phyloP scores from a whole-genome alignment of 768 basidiomycete species.

The Cystofilobasidium macerans region DNA sequence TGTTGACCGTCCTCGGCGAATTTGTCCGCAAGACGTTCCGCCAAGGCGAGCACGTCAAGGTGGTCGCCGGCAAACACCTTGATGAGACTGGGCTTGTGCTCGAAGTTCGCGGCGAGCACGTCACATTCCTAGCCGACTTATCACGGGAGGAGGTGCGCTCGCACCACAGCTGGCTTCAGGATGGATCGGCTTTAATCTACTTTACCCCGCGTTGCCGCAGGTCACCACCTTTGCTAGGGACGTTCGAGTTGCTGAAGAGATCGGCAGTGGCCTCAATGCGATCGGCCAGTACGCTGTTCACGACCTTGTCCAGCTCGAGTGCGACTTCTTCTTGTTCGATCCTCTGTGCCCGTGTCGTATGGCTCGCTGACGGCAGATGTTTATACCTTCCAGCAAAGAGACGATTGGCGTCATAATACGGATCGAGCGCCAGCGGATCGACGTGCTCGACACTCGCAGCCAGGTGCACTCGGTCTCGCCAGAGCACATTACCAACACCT shows the following conservation, averaged over 20 bases:
- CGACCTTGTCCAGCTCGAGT: slow-evolving; percentile 95
- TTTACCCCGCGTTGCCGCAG: slow-evolving; percentile 40
- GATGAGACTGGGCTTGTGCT: slow-evolving; percentile 96
- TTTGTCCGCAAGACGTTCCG: slow-evolving; percentile 91
- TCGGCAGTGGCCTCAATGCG: slow-evolving; percentile 78
- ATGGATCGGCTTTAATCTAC: too few species aligned
- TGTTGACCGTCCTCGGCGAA: slow-evolving; percentile 64
- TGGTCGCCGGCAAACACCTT: slow-evolving; percentile 85
- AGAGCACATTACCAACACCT: slow-evolving; percentile 69
- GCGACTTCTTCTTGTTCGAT: slow-evolving; percentile 37
- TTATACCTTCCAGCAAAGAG: slow-evolving; percentile 55
- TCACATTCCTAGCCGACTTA: slow-evolving; percentile 96
- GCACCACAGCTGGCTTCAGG: too few species aligned
- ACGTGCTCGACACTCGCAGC: slow-evolving; percentile 88
- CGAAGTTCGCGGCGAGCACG: slow-evolving; percentile 66
- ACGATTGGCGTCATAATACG: slow-evolving; percentile 96
- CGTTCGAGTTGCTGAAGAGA: slow-evolving; percentile 90
- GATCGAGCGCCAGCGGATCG: slow-evolving; percentile 89
- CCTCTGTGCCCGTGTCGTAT: too few species aligned
- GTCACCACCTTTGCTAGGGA: slow-evolving; percentile 97
- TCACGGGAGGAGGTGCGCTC: slow-evolving; percentile 74
- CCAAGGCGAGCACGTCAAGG: slow-evolving; percentile 96
- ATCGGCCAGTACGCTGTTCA: slow-evolving; percentile 91
- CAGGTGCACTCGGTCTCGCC: slow-evolving; percentile 72
- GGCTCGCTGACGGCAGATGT: too few species aligned